Evolutionary conservation across 2,329 filamentous ascomycete species (phyloP).

Genomic region (Thelonectria olida): DNA sequence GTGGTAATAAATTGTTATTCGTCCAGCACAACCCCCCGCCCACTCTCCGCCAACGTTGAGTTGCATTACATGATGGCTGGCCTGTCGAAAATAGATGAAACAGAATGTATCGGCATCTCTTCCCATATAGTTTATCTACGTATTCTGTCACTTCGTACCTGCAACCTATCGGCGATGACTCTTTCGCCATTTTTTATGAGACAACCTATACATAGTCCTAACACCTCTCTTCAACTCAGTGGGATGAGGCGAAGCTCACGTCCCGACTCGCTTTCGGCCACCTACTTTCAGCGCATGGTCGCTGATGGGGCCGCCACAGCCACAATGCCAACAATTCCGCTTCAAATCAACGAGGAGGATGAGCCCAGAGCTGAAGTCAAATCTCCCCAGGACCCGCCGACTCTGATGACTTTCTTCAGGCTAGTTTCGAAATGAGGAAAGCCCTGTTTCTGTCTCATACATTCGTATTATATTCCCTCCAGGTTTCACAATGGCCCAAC

Average conservation of each 20-base stretch:
- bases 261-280: not conserved
- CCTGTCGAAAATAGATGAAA: not conserved
- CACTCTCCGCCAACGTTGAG: too few species aligned
- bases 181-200: not conserved
- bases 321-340: constrained; percentile 8
- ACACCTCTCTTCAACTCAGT: not conserved
- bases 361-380: not conserved
- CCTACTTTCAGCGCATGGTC: not conserved
- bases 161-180: not conserved
- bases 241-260: constrained; percentile 12
- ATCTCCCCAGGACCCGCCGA: not conserved
- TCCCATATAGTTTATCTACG: not conserved
- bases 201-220: not conserved
- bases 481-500: not conserved
- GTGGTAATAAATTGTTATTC: not conserved
- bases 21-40: not conserved
- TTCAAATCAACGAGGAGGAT: not conserved
- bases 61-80: not conserved
- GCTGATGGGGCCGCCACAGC: constrained; percentile 13
- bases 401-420: not conserved
- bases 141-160: not conserved
- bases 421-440: not conserved
- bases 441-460: not conserved
- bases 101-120: not conserved
- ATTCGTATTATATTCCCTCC: not conserved